These are phyloP conservation scores for Boletellus deceptivus DNA, from an alignment of 1,284 basidiomycete species.

Conservation along the genomic window DNA sequence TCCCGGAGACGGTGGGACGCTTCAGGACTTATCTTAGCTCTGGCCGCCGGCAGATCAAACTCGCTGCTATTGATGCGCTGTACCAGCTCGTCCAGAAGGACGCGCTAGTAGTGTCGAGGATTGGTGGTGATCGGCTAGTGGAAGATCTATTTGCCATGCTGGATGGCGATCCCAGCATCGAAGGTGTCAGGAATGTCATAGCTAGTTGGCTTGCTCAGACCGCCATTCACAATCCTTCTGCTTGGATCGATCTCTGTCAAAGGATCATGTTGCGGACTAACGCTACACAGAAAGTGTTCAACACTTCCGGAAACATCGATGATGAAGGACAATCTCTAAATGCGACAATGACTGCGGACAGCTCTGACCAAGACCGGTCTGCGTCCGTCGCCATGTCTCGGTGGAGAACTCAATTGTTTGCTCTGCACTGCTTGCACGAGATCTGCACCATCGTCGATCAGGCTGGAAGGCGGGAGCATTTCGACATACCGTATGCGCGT, in stretches of 20 bases:
- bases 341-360: slow-evolving; percentile 41
- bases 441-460: slow-evolving; percentile 78
- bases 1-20: slow-evolving; percentile 72
- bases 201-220: slow-evolving; percentile 96
- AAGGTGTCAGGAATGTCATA: slow-evolving; percentile 92
- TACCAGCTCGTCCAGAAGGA: slow-evolving; percentile 98
- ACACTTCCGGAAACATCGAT: slow-evolving; percentile 70
- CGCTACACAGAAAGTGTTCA: slow-evolving; percentile 71
- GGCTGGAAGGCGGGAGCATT: slow-evolving; percentile 77
- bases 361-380: slow-evolving; percentile 34
- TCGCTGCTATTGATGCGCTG: slow-evolving; percentile 92
- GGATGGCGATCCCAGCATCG: slow-evolving; percentile 92
- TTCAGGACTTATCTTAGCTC: slow-evolving; percentile 80
- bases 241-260: slow-evolving; percentile 98
- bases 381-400: slow-evolving; percentile 62
- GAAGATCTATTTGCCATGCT: slow-evolving; percentile 94
- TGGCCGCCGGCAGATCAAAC: slow-evolving; percentile 79
- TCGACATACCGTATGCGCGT: slow-evolving; percentile 70
- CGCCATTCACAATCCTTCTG: slow-evolving; percentile 87
- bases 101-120: slow-evolving; percentile 85
- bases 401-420: slow-evolving; percentile 97
- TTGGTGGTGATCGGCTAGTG: slow-evolving; percentile 93
- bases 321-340: slow-evolving; percentile 92
- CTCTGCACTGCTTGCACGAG: slow-evolving; percentile 88
- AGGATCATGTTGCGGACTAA: slow-evolving; percentile 92